Percentiles rank a stretch among this genome's conserved stretches.
Conservation (phyloP, 305 asterid species). For the Fraxinus latifolia region DNA sequence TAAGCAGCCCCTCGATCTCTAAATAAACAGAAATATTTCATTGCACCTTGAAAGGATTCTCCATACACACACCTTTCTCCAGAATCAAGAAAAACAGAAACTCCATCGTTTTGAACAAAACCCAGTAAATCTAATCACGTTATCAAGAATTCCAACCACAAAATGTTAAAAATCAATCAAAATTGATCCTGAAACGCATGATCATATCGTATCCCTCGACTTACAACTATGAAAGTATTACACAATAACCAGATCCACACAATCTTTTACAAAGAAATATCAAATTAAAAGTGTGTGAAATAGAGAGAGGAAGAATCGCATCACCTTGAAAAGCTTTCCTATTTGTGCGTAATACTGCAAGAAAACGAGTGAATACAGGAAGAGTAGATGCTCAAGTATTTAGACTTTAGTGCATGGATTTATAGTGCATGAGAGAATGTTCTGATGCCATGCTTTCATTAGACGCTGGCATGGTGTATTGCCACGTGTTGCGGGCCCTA, state of each 20-base stretch:
- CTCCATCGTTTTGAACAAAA: background rate
- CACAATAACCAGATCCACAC: slow-evolving; percentile 3
- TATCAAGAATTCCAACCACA: background rate
- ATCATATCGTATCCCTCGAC: slow-evolving; percentile 1
- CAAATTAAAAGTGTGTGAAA: background rate
- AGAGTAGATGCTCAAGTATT: background rate
- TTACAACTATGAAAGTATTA: background rate
- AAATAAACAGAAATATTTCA: slow-evolving; percentile 4
- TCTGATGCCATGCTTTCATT: slow-evolving; percentile 51
- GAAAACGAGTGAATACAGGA: slow-evolving; percentile 8
- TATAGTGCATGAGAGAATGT: slow-evolving; percentile 4
- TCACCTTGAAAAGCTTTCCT: slow-evolving; percentile 28
- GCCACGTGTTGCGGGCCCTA: slow-evolving; percentile 7
- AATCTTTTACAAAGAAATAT: background rate
- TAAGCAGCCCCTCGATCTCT: background rate
- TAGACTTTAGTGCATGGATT: background rate
- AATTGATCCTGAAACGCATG: background rate
- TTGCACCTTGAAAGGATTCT: background rate
- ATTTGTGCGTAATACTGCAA: slow-evolving; percentile 17
- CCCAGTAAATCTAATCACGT: background rate
- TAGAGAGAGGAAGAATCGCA: background rate
- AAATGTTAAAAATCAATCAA: background rate
- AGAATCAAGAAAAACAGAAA: slow-evolving; percentile 6
- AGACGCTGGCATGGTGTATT: slow-evolving; percentile 30
- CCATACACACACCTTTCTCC: background rate